phyloP scores from a whole-genome alignment of 257 asterid genomes.

The Linaria vulgaris region DNA sequence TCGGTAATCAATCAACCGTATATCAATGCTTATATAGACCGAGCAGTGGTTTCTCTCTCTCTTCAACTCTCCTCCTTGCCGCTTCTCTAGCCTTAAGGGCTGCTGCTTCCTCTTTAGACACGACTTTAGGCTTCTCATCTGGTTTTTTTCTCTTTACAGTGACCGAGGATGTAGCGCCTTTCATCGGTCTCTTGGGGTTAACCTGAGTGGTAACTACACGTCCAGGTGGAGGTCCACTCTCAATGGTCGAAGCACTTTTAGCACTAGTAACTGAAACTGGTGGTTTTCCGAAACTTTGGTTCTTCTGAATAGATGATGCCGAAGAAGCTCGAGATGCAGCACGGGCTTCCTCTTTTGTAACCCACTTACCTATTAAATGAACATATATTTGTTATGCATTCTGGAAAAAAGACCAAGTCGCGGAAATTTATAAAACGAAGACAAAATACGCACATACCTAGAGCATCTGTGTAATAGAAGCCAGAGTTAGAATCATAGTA shows the following conservation, averaged over 20 bases:
- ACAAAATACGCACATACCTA: slow-evolving; percentile 49
- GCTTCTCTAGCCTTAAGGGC: slow-evolving; percentile 93
- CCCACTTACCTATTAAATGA: slow-evolving; percentile 78
- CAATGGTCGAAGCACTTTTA: slow-evolving; percentile 44
- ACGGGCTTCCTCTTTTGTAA: slow-evolving; percentile 76
- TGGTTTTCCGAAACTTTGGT: slow-evolving; percentile 44
- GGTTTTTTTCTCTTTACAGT: slow-evolving; percentile 72
- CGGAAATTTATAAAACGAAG: slow-evolving; percentile 4
- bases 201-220: slow-evolving; percentile 63
- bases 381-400: slow-evolving; percentile 12
- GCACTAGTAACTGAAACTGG: slow-evolving; percentile 32
- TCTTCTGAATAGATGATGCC: slow-evolving; percentile 48
- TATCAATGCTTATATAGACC: slow-evolving; percentile 44
- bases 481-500: slow-evolving; percentile 95
- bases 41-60: slow-evolving; percentile 78
- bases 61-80: slow-evolving; percentile 84
- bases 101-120: slow-evolving; percentile 81
- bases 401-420: slow-evolving; percentile 2
- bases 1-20: slow-evolving; percentile 19
- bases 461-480: slow-evolving; percentile 82
- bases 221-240: slow-evolving; percentile 74
- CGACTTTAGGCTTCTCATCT: slow-evolving; percentile 67
- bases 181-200: slow-evolving; percentile 64
- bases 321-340: slow-evolving; percentile 55
- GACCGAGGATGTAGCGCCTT: slow-evolving; percentile 73